Percentiles rank a stretch among this genome's conserved stretches.
Conservation (phyloP, 1,284 basidiomycete species). For the Pseudozyma sp. region DNA sequence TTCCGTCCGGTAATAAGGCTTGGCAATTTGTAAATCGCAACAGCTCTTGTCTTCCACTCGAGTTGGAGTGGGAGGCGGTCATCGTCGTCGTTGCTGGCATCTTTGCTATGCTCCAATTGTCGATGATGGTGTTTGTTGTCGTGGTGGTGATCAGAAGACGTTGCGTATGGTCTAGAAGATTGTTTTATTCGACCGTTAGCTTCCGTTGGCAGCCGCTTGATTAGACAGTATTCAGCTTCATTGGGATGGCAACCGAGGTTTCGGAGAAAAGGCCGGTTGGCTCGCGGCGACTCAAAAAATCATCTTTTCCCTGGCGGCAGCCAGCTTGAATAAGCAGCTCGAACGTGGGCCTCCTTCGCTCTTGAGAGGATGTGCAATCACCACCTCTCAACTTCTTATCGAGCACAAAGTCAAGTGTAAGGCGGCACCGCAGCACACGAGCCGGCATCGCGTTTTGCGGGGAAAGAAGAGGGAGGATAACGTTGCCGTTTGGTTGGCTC, state of each 20-base stretch:
- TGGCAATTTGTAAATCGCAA: conserved; percentile 43
- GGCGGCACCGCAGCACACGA: too few species aligned
- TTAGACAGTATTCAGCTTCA: too few species aligned
- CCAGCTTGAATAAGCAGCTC: too few species aligned
- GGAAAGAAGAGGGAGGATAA: background rate
- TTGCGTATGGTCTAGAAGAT: background rate
- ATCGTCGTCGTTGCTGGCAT: conserved; percentile 7
- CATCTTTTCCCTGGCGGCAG: too few species aligned
- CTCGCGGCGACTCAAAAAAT: too few species aligned
- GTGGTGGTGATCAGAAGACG: conserved; percentile 1
- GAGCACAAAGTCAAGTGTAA: background rate
- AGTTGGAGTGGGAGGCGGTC: background rate
- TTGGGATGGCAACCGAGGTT: too few species aligned
- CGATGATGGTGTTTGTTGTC: background rate
- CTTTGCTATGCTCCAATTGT: background rate
- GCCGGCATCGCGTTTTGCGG: background rate
- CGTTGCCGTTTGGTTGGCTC: conserved; percentile 7
- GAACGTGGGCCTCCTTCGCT: too few species aligned
- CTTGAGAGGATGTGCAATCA: too few species aligned
- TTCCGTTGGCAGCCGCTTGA: too few species aligned
- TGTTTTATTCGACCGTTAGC: too few species aligned
- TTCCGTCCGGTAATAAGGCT: conserved; percentile 36
- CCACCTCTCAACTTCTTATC: too few species aligned
- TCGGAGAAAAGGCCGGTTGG: too few species aligned
- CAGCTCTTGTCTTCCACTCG: conserved; percentile 1